Base-by-base conservation (phyloP, 2,329 filamentous ascomycete genomes). In the Claviceps sp. region DNA sequence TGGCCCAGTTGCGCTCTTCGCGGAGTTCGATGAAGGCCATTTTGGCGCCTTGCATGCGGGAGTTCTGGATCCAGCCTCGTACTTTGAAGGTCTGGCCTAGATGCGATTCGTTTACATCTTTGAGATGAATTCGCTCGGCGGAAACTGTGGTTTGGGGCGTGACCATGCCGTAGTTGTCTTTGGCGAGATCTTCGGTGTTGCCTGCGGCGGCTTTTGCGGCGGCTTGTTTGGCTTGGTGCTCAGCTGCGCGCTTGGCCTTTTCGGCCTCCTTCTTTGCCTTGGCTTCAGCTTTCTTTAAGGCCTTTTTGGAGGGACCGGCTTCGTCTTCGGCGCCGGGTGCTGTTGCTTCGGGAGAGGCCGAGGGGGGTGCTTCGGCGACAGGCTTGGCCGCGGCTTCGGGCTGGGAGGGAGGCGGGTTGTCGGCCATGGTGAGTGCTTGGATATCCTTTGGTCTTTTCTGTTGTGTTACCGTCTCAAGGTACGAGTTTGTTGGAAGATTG, bases 191-290 rank as follows among this genome's bases (percentile, higher is more conserved):
- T 56, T 85, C 81, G 57, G 79, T 80, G 50, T 81, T 81, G 54
- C 84, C 79, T 47, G 76, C 77, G 38, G 80, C 77, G 38, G 81
- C 82, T 56, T 82, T 81, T 57, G 81, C 78, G 43, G 82, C 81
- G 54, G 83, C 84, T 54, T 81, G 79, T 80, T 80, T 55, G 47
- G 85, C 85, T 64, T 87, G 85, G 63, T 85, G 83, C 59, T 88
- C 85, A n/a, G 83, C 85, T 51, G 80, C 75, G 68, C 82, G 71
- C 65, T 79, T 65, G 62, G 85, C 85, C 70, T 94, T 94, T 65
- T 82, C 77, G 13, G 85, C 87, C 70, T 94, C 90, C 67, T 91
- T 90, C 72, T 89, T 89, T 30, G 90, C 87, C 72, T 94, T 94
- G 56, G 78, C 78, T 61, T 86, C 85, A 46, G 86, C 83, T 74